These are phyloP conservation scores for Asterophora parasitica DNA, from an alignment of 768 basidiomycete genomes.

Conservation along the genomic window DNA sequence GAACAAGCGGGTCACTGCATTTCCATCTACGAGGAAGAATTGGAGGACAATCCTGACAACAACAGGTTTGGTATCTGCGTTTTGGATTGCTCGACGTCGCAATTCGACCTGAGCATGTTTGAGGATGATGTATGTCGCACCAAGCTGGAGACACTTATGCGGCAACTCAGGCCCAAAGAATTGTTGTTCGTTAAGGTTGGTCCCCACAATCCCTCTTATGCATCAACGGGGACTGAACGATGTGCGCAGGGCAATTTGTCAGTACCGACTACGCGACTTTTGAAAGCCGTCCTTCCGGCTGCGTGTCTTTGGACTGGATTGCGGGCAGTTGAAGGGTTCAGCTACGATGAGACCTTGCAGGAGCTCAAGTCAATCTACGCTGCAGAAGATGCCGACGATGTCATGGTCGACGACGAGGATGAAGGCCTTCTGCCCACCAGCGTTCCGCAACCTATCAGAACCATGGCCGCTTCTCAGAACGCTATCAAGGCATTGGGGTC, in stretches of 20 bases:
- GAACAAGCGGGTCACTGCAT: conserved; percentile 96
- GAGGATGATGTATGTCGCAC: conserved; percentile 92
- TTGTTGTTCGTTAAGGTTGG: conserved; percentile 78
- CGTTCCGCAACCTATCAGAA: conserved; percentile 69
- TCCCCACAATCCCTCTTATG: background rate
- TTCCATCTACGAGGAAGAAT: conserved; percentile 67
- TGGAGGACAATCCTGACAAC: conserved; percentile 35
- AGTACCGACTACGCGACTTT: conserved; percentile 71
- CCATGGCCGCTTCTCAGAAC: conserved; percentile 57
- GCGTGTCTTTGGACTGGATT: conserved; percentile 88
- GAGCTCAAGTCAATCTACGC: conserved; percentile 69
- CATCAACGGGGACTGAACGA: too few relatives aligned
- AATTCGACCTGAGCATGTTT: conserved; percentile 88
- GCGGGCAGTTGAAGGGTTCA: conserved; percentile 76
- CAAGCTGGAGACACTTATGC: conserved; percentile 86
- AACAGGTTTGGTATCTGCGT: conserved; percentile 85
- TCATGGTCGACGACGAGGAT: conserved; percentile 45
- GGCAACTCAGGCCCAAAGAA: conserved; percentile 89
- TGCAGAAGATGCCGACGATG: conserved; percentile 29
- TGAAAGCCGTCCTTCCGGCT: conserved; percentile 76
- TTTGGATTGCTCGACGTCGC: conserved; percentile 91
- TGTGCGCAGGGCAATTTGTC: conserved; percentile 73
- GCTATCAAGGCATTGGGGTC: conserved; percentile 86
- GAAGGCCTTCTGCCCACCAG: conserved; percentile 32
- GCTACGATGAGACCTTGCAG: conserved; percentile 63